These are phyloP conservation scores for Dacryopinax primogenitus DNA, from an alignment of 768 basidiomycete species.

Conservation along the genomic window DNA sequence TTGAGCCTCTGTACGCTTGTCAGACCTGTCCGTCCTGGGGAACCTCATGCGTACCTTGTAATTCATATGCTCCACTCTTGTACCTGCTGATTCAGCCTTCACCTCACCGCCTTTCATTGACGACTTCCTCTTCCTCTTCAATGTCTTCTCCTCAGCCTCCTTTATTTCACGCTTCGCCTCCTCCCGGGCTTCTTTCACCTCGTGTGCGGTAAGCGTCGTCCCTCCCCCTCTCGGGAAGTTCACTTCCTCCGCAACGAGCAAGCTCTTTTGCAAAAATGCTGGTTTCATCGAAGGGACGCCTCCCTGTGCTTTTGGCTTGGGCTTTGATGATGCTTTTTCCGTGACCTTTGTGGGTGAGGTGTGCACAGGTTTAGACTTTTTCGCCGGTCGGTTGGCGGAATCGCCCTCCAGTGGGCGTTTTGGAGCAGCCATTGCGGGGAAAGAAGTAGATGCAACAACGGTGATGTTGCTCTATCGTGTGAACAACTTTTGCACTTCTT, in stretches of 20 bases:
- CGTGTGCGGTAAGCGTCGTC: slow-evolving; percentile 71
- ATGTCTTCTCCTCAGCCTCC: slow-evolving; percentile 34
- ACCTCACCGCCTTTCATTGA: slow-evolving; percentile 21
- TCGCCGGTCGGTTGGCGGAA: neutral
- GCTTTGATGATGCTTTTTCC: neutral
- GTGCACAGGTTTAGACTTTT: slow-evolving; percentile 6
- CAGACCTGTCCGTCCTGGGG: slow-evolving; percentile 12
- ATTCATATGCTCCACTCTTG: slow-evolving; percentile 82
- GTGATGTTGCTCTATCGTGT: no score
- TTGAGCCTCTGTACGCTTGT: slow-evolving; percentile 45
- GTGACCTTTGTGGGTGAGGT: neutral
- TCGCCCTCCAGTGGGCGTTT: slow-evolving; percentile 10
- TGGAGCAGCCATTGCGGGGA: slow-evolving; percentile 6
- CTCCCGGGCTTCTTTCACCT: slow-evolving; percentile 26
- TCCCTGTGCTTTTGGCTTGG: neutral
- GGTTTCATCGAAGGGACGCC: slow-evolving; percentile 14
- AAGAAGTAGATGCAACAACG: no score
- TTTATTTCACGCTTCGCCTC: slow-evolving; percentile 20
- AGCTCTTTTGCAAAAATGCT: slow-evolving; percentile 1
- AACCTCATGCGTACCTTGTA: slow-evolving; percentile 53
- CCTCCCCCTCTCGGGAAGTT: slow-evolving; percentile 96
- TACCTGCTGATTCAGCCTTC: slow-evolving; percentile 32
- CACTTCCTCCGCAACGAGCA: slow-evolving; percentile 43
- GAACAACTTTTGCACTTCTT: no score
- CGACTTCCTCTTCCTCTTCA: slow-evolving; percentile 27